Evolutionary conservation across 2,329 filamentous ascomycete genomes (phyloP), one percentile per base, ranked within the genome.

Genomic region (Ophiostoma novo-ulmi): DNA sequence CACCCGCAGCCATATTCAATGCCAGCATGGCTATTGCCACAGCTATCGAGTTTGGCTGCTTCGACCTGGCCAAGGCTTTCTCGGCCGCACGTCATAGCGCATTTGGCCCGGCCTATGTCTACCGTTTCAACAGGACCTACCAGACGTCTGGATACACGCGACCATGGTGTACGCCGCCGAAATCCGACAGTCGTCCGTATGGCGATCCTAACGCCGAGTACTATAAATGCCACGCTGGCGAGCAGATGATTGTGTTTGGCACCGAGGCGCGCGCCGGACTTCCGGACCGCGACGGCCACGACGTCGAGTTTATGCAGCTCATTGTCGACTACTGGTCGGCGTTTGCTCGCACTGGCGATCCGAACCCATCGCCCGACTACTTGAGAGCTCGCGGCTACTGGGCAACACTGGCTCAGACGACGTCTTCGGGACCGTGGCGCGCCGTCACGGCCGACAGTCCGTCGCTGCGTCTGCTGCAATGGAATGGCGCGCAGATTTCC

Each of bases 111-210:
- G 73, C 77, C 5, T 81, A 80, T 75, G 75, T 76, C 68, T 82
- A 78, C 74, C 71, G 78, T 69, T 80, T 81, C 76, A 80, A 82
- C 74, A 76, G 80, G 67, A 82, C 79, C 6, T 82, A 81, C 75
- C 79, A 76, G 69, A 76, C 74, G 11, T 26, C 70, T 5, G 75
- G 75, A 1, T 79, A 77, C 74, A 78, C 76, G 17, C 74, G 72
- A 20, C 72, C 75, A 5, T 76, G 75, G 75, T 81, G 78, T 72
- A 73, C 73, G 39, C 74, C 78, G 17, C 76, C 76, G 1, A 70
- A 74, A 20, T 78, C 77, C 0, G 70, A 74, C 1, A 71, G 71
- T 0, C 74, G 76, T 8, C 80, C 79, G 8, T 71, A 78, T 64
- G 78, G 78, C 26, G 77, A 81, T 70, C 79, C 78, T 2, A 74